Evolutionary conservation across 176 grass and related monocot genomes (phyloP), one percentile per base, ranked within the genome.

Genomic region (Thinopyrum elongatum): DNA sequence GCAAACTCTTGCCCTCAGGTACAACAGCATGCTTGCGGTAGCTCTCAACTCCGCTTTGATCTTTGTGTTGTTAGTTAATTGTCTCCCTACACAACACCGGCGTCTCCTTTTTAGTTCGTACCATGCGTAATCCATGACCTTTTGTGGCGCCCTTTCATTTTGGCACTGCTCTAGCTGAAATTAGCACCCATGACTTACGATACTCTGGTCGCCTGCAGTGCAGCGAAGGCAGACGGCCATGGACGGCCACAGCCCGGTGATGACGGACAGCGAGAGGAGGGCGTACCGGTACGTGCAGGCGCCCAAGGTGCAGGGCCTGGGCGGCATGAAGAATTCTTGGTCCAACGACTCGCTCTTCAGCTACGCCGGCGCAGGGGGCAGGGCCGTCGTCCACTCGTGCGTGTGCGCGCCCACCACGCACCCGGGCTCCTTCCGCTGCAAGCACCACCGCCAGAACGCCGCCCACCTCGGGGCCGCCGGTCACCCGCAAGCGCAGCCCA

Each of bases 401-500:
- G 75, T 97, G 38, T 97, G 95, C 60, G 92, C 92, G 33, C 92
- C 95, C 34, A 97, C 95, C 76, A 94, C 90, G 76, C 95, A 97
- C 70, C 70, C 84, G 25, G 95, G 95, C 13, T 97, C 95, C 21
- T 97, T 97, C 80, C 83, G 90, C n/a, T 94, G 95, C 88, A 93
- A 90, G 77, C 86, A 97, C 88, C 95, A 97, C 83, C 92, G 95
- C 39, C 38, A 76, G 46, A 51, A 72, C 47, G 26, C 80, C 76
- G 60, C 85, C 44, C 83, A 79, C 65, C 34, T 80, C 60, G 90
- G 35, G 60, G 19, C 16, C 17, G 80, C 65, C 27, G 12, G 30
- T 8, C 22, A 58, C 8, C 15, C 25, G 44, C 41, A 80, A 14
- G 25, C 23, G 11, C 78, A 55, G 5, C 8, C 66, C 14, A 65